Conservation (phyloP, 225 moss, liverwort and hornwort genomes). For the Thuidium tamariscinum region DNA sequence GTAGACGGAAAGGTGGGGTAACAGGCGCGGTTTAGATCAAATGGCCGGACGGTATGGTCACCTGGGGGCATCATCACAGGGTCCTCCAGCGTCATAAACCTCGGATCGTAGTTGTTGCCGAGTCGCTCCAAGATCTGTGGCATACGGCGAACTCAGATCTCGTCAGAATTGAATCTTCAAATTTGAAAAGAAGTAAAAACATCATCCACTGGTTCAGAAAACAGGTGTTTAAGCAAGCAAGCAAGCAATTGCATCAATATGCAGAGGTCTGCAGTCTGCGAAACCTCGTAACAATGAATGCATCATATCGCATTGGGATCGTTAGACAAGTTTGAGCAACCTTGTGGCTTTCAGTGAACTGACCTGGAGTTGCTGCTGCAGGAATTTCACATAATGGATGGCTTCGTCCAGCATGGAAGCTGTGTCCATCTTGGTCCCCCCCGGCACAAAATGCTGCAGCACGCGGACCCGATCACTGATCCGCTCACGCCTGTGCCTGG, state of each 20-base stretch:
- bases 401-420: slow-evolving; percentile 94
- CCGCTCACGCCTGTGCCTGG: slow-evolving; percentile 55
- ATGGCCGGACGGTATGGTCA: slow-evolving; percentile 4
- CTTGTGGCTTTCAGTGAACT: not conserved
- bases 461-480: slow-evolving; percentile 81
- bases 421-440: slow-evolving; percentile 83
- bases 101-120: slow-evolving; percentile 11
- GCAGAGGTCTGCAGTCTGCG: not conserved
- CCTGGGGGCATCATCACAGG: not conserved
- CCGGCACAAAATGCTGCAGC: slow-evolving; percentile 71
- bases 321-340: not conserved
- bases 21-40: slow-evolving; percentile 30
- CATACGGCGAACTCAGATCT: not conserved
- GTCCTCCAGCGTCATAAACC: slow-evolving; percentile 9
- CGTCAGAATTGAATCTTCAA: not conserved
- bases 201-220: not conserved
- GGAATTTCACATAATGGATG: slow-evolving; percentile 65
- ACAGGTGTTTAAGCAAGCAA: not conserved
- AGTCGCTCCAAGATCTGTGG: slow-evolving; percentile 29
- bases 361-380: slow-evolving; percentile 59
- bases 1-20: not conserved
- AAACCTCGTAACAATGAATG: not conserved
- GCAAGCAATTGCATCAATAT: not conserved
- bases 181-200: not conserved
- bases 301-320: not conserved